Conservation (phyloP, 192 early-diverging fungal genomes). For the Mortierella antarctica region DNA sequence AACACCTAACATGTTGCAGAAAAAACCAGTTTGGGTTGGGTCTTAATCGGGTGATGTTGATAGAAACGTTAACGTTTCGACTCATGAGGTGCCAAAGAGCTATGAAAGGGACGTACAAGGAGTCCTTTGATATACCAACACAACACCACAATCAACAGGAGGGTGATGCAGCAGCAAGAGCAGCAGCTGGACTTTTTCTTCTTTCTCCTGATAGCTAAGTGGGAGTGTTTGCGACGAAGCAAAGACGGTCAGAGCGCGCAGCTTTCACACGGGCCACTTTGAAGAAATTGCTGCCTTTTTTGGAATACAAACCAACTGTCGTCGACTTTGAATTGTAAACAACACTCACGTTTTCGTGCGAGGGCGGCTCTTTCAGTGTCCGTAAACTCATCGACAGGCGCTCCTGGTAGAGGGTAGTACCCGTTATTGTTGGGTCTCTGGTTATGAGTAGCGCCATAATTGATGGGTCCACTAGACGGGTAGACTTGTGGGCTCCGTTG, state of each 20-base stretch:
- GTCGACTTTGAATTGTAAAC: neutral
- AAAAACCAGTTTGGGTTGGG: neutral
- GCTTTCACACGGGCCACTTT: neutral
- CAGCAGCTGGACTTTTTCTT: conserved; percentile 19
- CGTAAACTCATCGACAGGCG: neutral
- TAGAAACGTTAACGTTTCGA: neutral
- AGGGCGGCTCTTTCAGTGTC: neutral
- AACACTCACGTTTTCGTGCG: neutral
- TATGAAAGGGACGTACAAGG: conserved; percentile 6
- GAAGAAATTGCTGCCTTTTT: neutral
- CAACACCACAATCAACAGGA: conserved; percentile 6
- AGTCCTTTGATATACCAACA: neutral
- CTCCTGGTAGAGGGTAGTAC: neutral
- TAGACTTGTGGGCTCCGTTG: too few relatives aligned
- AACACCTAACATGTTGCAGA: neutral
- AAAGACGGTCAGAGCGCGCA: neutral
- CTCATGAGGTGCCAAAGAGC: neutral
- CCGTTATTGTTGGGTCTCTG: neutral
- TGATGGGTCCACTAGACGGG: neutral
- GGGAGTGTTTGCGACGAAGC: neutral
- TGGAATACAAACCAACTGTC: neutral
- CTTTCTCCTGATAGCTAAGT: neutral
- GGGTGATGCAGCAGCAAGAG: conserved; percentile 13
- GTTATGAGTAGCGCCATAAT: conserved; percentile 15
- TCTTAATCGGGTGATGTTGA: neutral